Conservation (phyloP, 352 stramenopile species). For the Pythium sp. region DNA sequence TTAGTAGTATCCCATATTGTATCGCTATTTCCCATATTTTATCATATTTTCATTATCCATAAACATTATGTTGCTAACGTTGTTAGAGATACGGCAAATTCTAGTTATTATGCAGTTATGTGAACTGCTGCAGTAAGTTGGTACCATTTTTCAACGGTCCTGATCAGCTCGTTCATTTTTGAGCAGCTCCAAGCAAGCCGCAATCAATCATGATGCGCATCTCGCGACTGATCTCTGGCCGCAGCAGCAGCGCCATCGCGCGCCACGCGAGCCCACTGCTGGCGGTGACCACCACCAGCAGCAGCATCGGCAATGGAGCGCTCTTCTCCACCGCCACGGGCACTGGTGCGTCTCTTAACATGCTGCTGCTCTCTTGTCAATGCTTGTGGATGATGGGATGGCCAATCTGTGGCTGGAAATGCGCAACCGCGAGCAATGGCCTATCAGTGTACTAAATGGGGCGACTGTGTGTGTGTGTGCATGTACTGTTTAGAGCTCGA, state of each 20-base stretch:
- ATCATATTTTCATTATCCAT: too few species aligned
- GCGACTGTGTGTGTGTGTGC: background rate
- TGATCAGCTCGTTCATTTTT: conserved; percentile 6
- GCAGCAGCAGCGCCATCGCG: background rate
- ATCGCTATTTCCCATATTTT: too few species aligned
- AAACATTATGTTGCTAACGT: too few species aligned
- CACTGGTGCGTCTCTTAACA: background rate
- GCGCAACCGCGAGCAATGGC: background rate
- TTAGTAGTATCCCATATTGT: too few species aligned
- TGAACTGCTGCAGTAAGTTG: too few species aligned
- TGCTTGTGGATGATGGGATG: too few species aligned
- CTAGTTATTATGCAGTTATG: too few species aligned
- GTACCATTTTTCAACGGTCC: background rate
- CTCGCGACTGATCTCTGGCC: conserved; percentile 4
- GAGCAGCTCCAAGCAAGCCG: background rate
- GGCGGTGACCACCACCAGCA: background rate
- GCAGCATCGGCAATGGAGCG: background rate
- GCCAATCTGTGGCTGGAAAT: conserved; percentile 3
- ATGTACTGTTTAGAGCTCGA: conserved; percentile 39
- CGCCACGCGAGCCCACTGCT: conserved; percentile 1
- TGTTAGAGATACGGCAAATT: too few species aligned
- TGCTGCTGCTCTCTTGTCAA: background rate
- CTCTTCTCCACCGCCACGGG: background rate
- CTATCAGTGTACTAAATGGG: background rate
- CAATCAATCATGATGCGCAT: conserved; percentile 13